Conservation (phyloP, 2,329 filamentous ascomycete species). For the Fusarium pilosicola region DNA sequence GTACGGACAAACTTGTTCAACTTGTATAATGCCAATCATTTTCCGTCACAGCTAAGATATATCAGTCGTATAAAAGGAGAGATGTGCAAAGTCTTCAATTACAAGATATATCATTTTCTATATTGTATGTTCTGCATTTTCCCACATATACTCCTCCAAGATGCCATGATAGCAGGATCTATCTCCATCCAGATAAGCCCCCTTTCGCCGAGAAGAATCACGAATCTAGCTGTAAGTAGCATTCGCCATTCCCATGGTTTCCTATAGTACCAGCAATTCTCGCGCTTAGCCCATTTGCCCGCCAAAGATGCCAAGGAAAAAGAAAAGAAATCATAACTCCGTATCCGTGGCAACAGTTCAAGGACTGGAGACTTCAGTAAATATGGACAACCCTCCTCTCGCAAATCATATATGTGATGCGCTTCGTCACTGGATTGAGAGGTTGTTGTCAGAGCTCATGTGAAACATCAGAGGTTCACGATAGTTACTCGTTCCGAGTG, state of each 20-base stretch:
- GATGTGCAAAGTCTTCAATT: background rate
- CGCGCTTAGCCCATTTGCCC: background rate
- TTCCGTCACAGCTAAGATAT: background rate
- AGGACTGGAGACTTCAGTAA: background rate
- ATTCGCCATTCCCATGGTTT: background rate
- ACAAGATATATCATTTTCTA: constrained; percentile 18
- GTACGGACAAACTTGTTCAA: background rate
- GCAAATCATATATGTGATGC: background rate
- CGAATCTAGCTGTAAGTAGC: background rate
- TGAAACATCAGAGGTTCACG: constrained; percentile 34
- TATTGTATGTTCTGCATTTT: background rate
- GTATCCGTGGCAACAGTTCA: background rate
- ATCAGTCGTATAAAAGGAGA: background rate
- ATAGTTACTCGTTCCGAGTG: constrained; percentile 33
- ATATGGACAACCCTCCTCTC: background rate
- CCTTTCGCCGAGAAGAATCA: background rate
- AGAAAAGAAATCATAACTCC: constrained; percentile 16
- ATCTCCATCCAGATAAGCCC: background rate
- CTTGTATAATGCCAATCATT: background rate
- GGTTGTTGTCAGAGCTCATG: constrained; percentile 34
- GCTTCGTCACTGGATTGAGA: constrained; percentile 14
- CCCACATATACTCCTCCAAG: constrained; percentile 6
- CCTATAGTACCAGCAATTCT: background rate
- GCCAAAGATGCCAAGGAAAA: constrained; percentile 15
- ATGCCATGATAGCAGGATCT: constrained; percentile 4